phyloP scores from a whole-genome alignment of 805 yeast genomes.

The Blastobotrys muscicola region DNA sequence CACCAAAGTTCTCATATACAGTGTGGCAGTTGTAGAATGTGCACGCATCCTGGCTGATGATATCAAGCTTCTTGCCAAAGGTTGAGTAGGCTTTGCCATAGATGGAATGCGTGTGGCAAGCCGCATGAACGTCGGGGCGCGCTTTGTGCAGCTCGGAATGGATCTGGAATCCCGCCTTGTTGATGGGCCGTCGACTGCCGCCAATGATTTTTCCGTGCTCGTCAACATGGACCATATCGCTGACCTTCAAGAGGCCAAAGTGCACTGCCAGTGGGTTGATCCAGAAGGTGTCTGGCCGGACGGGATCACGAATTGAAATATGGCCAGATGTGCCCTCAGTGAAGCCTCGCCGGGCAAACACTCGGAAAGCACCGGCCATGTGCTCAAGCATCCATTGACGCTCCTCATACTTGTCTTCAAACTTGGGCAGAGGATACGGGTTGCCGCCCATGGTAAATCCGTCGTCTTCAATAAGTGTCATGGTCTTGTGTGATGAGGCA shows the following conservation, averaged over 20 bases:
- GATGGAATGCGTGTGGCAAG: slow-evolving; percentile 60
- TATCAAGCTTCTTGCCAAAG: slow-evolving; percentile 59
- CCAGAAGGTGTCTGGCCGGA: slow-evolving; percentile 75
- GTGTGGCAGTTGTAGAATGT: slow-evolving; percentile 54
- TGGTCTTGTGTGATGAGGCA: too few species aligned
- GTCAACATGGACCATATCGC: slow-evolving; percentile 55
- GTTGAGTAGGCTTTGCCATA: slow-evolving; percentile 58
- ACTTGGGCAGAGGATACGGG: slow-evolving; percentile 44
- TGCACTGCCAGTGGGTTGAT: slow-evolving; percentile 82
- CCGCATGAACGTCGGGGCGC: slow-evolving; percentile 62
- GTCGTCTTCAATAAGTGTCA: slow-evolving; percentile 37
- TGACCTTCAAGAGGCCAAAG: slow-evolving; percentile 49
- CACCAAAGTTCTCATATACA: slow-evolving; percentile 65
- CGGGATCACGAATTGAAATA: slow-evolving; percentile 77
- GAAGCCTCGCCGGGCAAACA: slow-evolving; percentile 70
- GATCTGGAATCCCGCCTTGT: slow-evolving; percentile 62
- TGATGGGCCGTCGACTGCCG: slow-evolving; percentile 46
- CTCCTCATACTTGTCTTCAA: slow-evolving; percentile 32
- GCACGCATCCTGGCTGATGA: slow-evolving; percentile 75
- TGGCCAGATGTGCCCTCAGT: slow-evolving; percentile 81
- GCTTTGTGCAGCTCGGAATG: slow-evolving; percentile 60
- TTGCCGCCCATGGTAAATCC: slow-evolving; percentile 46
- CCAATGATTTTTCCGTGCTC: slow-evolving; percentile 56
- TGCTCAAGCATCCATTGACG: slow-evolving; percentile 54
- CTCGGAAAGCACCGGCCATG: slow-evolving; percentile 78